phyloP scores from a whole-genome alignment of 805 yeast species.

The Saturnispora sekii region DNA sequence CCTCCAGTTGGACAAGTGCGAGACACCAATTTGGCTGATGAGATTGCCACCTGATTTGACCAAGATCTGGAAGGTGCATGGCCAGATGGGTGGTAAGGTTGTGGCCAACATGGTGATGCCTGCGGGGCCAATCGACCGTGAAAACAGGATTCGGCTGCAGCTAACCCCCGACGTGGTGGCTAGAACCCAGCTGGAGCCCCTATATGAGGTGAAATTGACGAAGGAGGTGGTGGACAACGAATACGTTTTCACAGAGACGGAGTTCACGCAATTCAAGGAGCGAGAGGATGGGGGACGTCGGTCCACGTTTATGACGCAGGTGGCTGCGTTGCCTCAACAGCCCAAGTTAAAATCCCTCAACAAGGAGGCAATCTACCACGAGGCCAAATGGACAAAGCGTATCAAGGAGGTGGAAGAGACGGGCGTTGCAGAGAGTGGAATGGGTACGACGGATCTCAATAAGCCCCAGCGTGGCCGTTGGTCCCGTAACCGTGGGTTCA shows the following conservation, averaged over 20 bases:
- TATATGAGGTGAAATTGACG: slow-evolving; percentile 69
- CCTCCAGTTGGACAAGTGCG: slow-evolving; percentile 52
- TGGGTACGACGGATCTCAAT: slow-evolving; percentile 21
- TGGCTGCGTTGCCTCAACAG: slow-evolving; percentile 43
- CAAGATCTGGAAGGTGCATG: slow-evolving; percentile 64
- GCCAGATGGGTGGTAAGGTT: slow-evolving; percentile 57
- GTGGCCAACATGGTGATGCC: slow-evolving; percentile 74
- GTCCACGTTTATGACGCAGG: slow-evolving; percentile 39
- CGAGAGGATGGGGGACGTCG: neutral
- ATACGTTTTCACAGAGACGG: slow-evolving; percentile 81
- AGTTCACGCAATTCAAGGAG: slow-evolving; percentile 51
- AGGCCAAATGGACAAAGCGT: slow-evolving; percentile 25
- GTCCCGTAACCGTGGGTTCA: slow-evolving; percentile 22
- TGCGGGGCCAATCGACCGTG: neutral
- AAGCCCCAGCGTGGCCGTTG: slow-evolving; percentile 7
- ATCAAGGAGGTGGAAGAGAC: slow-evolving; percentile 16
- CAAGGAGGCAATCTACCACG: slow-evolving; percentile 26
- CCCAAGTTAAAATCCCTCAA: slow-evolving; percentile 36
- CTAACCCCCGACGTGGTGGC: slow-evolving; percentile 40
- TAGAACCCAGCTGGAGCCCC: slow-evolving; percentile 60
- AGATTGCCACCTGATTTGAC: slow-evolving; percentile 82
- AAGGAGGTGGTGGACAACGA: slow-evolving; percentile 79
- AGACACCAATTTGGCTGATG: slow-evolving; percentile 84
- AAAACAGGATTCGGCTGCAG: slow-evolving; percentile 42
- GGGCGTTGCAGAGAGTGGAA: slow-evolving; percentile 16